Evolutionary conservation across 345 rosid species (phyloP).

Genomic region (Hypericum perforatum): DNA sequence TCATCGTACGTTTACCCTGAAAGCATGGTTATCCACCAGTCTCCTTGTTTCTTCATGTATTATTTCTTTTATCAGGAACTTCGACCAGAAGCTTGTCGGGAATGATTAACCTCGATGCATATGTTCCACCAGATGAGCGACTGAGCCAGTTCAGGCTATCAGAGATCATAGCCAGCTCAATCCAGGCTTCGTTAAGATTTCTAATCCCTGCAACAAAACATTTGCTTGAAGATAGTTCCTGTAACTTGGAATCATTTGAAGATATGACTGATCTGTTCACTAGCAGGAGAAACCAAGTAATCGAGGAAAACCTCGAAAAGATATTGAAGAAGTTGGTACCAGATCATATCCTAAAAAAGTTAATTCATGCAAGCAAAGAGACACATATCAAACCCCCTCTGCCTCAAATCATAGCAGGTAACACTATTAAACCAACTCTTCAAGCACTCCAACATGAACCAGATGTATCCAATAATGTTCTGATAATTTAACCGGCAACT

Average conservation of each 20-base stretch:
- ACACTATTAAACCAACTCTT: constrained; percentile 3
- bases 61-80: constrained; percentile 17
- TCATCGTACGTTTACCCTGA: constrained; percentile 9
- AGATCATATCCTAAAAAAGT: constrained; percentile 14
- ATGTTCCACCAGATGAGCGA: constrained; percentile 57
- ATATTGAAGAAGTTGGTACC: constrained; percentile 31
- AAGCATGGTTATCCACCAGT: constrained; percentile 18
- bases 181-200: constrained; percentile 31
- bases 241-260: constrained; percentile 36
- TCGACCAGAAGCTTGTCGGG: constrained; percentile 22
- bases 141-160: constrained; percentile 39
- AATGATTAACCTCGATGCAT: constrained; percentile 25
- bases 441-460: neutral
- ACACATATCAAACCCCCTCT: constrained; percentile 25
- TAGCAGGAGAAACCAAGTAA: constrained; percentile 15
- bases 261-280: constrained; percentile 38
- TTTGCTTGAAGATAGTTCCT: constrained; percentile 20
- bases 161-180: constrained; percentile 31
- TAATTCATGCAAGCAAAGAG: constrained; percentile 17
- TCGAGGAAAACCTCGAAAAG: constrained; percentile 14
- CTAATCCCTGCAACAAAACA: constrained; percentile 31
- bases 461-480: no score
- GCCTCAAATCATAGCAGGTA: constrained; percentile 48
- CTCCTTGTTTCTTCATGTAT: neutral
- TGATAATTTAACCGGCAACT: no score